Evolutionary conservation across 2,329 filamentous ascomycete genomes (phyloP), one percentile per base, ranked within the genome.

Genomic region (Microcyclospora tardicrescens): DNA sequence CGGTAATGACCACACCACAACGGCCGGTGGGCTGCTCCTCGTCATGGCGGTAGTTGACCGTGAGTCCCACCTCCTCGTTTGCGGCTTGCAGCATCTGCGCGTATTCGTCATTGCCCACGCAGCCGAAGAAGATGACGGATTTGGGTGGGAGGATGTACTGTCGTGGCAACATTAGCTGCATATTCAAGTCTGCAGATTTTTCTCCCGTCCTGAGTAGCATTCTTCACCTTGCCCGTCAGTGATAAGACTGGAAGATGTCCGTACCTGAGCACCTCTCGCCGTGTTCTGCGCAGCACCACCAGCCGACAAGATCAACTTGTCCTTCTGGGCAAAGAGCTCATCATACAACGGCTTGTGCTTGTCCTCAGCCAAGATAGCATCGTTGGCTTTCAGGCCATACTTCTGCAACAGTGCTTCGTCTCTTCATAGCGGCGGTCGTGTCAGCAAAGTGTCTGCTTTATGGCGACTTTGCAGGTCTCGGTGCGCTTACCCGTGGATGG

Each of bases 201-300:
- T 5, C 4, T 24, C 8, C 19, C 19, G 8, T 24, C 8, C 19
- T 24, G 19, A 4, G 19, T 24, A 24, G 19, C 8, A 8, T 4
- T 24, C 19, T 24, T 8, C 5, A 24, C 8, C 8, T 4, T 10
- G 30, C 14, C 12, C 4, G 4, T n/a, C 30, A 32, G 4, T 4
- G 10, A 15, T 14, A 28, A 27, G 33, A 33, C 10, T 10, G 28
- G 28, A 32, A 10, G 10, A 11, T 12, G 15, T 13, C 30, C 52
- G 40, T 66, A 74, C 72, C 63, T 91, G 84, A 48, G 89, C 91
- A 52, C 91, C 91, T 58, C 91, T 81, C 52, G 91, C 89, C 38
- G 86, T 93, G 75, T 98, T 98, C 69, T 98, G 91, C 24, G 91
- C 91, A 40, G 91, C 91, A 57, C 91, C 91, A 50, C 91, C 91